Base-by-base conservation (phyloP, 805 yeast genomes). In the Cyberlindnera samutprakarnensis region DNA sequence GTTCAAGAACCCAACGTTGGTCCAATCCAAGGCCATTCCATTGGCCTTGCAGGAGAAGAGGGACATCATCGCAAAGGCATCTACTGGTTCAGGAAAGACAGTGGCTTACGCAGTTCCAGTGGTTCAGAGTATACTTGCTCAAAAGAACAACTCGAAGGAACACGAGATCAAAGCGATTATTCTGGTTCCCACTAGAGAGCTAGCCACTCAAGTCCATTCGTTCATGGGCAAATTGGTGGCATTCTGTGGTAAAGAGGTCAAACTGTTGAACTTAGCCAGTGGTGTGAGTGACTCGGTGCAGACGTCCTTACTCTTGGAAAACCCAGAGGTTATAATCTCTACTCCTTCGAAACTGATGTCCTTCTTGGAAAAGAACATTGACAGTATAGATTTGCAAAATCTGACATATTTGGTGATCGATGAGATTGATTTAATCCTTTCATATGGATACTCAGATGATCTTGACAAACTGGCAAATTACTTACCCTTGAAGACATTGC, bases 71-170 rank as follows among this genome's bases (percentile, higher is more conserved):
- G 96, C 96, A 23, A 78, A 83, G 53, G 96, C 97, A 6, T 76
- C 85, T 17, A 90, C 98, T 0, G 98, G 98, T 4, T 82, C 95
- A 7, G 97, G 97, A 43, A 90, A 90, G 57, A 90, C 97, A 0
- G 83, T 85, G 9, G 94, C 96, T 2, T 90, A 90, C 53, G 60
- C 80, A 41, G 70, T 90, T 30, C 98, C 98, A 6, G 78, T 92
- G 13, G 56, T 92, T 25, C 94, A 92, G 55, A 70, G 76, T 25
- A 71, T 92, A 25, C 62, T 90, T 37, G 62, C 61, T 27, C 60
- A 46, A 37, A 54, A 46, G 24, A 42, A 44, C 17, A 52, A 46
- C 14, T 43, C 49, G 13, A 43, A 37, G 7, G 48, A 50, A 11
- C 53, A 45, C 30, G 40, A 46, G 29, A 51, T 50, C 27, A 41